Evolutionary conservation across 148 eudicot genomes (phyloP).

Genomic region (Polygonum maritimum): DNA sequence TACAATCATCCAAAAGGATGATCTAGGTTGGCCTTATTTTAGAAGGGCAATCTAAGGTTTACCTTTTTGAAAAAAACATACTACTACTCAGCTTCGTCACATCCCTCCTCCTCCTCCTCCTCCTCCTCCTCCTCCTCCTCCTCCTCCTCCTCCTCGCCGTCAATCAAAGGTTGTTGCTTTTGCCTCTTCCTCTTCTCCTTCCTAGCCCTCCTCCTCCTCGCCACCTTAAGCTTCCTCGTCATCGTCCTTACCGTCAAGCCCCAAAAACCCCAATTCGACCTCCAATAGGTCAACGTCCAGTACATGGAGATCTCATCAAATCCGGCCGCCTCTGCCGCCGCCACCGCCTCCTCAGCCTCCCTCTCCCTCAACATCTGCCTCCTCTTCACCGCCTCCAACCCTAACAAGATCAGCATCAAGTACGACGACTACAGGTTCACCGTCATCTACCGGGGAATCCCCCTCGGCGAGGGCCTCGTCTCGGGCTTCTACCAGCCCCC

Average conservation of each 20-base stretch:
- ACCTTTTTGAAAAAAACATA: too few relatives aligned
- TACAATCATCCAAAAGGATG: too few relatives aligned
- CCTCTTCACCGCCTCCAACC: constrained; percentile 59
- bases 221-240: constrained; percentile 27
- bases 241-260: constrained; percentile 77
- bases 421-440: constrained; percentile 65
- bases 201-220: too few relatives aligned
- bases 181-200: too few relatives aligned
- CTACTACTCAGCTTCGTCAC: too few relatives aligned
- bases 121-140: too few relatives aligned
- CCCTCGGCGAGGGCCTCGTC: constrained; percentile 58
- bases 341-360: constrained; percentile 15
- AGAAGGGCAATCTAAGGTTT: too few relatives aligned
- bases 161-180: too few relatives aligned
- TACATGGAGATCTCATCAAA: too few relatives aligned
- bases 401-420: constrained; percentile 78
- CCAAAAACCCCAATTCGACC: constrained; percentile 70
- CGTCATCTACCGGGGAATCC: constrained; percentile 70
- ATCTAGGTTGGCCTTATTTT: too few relatives aligned
- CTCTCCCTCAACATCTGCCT: constrained; percentile 47
- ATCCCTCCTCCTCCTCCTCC: too few relatives aligned
- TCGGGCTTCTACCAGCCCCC: constrained; percentile 72
- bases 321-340: constrained; percentile 16
- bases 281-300: constrained; percentile 44
- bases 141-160: too few relatives aligned